phyloP scores from a whole-genome alignment of 805 yeast genomes.

The Saccharomycodes ludwigii region DNA sequence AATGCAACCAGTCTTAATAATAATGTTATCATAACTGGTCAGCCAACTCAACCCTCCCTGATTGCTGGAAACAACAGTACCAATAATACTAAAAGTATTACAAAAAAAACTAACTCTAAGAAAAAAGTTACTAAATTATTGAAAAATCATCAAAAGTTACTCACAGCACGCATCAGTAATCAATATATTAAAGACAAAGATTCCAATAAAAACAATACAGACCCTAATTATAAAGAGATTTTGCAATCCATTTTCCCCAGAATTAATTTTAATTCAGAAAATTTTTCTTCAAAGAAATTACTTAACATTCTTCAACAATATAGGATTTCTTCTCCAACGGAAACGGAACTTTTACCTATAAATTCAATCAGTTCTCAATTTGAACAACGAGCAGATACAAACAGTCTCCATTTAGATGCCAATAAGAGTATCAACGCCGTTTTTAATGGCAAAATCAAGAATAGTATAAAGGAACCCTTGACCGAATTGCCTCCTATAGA shows the following conservation, averaged over 20 bases:
- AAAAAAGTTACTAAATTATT: neutral
- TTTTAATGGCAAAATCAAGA: neutral
- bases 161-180: neutral
- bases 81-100: neutral
- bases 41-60: conserved; percentile 2
- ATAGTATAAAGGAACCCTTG: conserved; percentile 33
- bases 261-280: neutral
- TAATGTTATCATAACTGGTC: neutral
- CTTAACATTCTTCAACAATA: neutral
- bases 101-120: neutral
- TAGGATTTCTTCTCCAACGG: too few species aligned
- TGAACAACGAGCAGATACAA: neutral
- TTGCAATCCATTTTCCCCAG: conserved; percentile 2
- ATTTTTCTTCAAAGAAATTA: neutral
- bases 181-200: neutral
- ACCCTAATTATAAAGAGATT: conserved; percentile 1
- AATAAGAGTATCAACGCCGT: conserved; percentile 3
- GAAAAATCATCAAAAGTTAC: neutral
- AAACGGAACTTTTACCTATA: too few species aligned
- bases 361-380: neutral
- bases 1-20: neutral
- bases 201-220: neutral
- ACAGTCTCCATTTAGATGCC: neutral
- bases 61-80: too few species aligned
- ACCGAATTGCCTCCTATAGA: conserved; percentile 66